phyloP scores from a whole-genome alignment of 139 green algal species.

The Mychonastes homosphaera region DNA sequence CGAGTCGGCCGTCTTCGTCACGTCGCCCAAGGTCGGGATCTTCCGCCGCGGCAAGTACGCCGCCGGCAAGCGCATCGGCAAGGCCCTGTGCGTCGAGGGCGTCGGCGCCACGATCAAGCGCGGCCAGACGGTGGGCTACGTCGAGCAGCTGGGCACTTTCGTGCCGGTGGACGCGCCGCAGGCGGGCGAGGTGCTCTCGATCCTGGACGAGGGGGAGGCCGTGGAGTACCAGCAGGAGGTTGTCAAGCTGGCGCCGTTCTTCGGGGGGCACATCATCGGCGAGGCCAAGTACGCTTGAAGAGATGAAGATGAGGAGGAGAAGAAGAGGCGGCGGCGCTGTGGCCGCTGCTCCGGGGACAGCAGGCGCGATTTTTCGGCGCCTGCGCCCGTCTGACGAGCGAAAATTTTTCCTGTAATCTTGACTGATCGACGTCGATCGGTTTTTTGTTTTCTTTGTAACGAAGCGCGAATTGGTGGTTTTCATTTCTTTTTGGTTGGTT shows the following conservation, averaged over 20 bases:
- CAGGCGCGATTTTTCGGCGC: no score
- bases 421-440: no score
- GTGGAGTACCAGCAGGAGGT: conserved; percentile 72
- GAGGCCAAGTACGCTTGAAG: conserved; percentile 65
- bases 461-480: no score
- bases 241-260: conserved; percentile 62
- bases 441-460: no score
- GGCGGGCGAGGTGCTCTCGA: conserved; percentile 65
- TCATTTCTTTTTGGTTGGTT: no score
- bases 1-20: conserved; percentile 59
- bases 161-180: conserved; percentile 61
- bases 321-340: no score
- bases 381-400: no score
- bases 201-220: conserved; percentile 59
- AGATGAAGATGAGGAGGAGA: no score
- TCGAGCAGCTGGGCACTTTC: conserved; percentile 93
- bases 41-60: conserved; percentile 66
- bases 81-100: conserved; percentile 53
- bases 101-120: conserved; percentile 70
- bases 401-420: no score
- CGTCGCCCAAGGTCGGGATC: conserved; percentile 68
- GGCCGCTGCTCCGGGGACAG: no score
- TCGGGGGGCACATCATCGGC: conserved; percentile 83
- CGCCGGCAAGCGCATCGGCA: conserved; percentile 79
- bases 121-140: conserved; percentile 68